Base-by-base conservation (phyloP, 2,329 filamentous ascomycete species). In the Penicillium italicum region DNA sequence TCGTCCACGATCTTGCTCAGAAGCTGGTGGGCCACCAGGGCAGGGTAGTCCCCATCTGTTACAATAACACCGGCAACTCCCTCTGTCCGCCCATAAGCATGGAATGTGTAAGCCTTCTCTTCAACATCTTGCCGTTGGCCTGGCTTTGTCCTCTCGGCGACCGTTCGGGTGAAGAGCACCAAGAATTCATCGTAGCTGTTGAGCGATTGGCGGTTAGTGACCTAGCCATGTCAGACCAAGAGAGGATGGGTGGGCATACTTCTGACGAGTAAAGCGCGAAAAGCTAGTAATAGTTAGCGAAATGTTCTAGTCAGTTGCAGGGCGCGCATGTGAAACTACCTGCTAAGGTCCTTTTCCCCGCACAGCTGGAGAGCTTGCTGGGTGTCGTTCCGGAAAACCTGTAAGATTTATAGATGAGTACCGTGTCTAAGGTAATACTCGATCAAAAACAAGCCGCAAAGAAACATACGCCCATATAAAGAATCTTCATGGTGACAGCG, bases 1-100 rank as follows among this genome's bases (percentile, higher is more conserved):
- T 96, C 91, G 75, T 96, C 90, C 73, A 91, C 79, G 53, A 94
- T 82, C 75, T 96, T 96, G 71, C 86, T 88, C 64, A 96, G 85
- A 51, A 97, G 82, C 74, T 91, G 88, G 73, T 96, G 91, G 24
- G 91, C 91, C 24, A 92, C 90, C 9, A 93, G 81, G 34, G 83
- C 80, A 44, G 88, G 88, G 74, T 92, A 92, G 66, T 87, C 83
- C 68, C 87, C 83, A 69, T 91, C 87, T 60, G 84, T 86, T 71
- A 92, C 91, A 68, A 91, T 87, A 73, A 92, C 85, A 65, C 86
- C 88, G 66, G 85, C 86, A 66, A 91, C 78, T 64, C 88, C 89
- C 74, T 91, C 82, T 64, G 86, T 88, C 20, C 72, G 69, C 60
- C 82, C 85, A 76, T 91, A 91, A 67, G 85, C 86, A 76, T 93